phyloP scores from a whole-genome alignment of 1,284 basidiomycete genomes.

The Exsudoporus floridanus region DNA sequence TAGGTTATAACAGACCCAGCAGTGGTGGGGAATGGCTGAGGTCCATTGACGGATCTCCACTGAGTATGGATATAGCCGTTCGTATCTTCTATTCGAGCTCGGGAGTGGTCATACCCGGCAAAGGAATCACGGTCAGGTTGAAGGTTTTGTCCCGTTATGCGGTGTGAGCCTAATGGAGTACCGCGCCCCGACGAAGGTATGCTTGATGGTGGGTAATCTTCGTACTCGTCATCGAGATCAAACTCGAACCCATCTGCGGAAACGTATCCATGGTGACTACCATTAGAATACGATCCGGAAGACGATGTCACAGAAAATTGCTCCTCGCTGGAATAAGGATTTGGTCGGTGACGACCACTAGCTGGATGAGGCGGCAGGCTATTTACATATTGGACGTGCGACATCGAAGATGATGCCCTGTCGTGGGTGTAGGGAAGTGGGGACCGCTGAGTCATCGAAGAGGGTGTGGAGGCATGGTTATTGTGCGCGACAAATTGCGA shows the following conservation, averaged over 20 bases:
- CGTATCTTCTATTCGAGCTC: slow-evolving; percentile 74
- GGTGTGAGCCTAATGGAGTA: slow-evolving; percentile 60
- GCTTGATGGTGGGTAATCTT: slow-evolving; percentile 63
- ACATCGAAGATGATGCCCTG: slow-evolving; percentile 42
- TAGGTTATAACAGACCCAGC: slow-evolving; percentile 15
- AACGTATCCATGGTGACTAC: slow-evolving; percentile 59
- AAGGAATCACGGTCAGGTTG: slow-evolving; percentile 54
- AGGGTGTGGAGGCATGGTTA: slow-evolving; percentile 28
- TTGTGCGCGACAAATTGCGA: slow-evolving; percentile 41
- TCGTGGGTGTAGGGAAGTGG: slow-evolving; percentile 43
- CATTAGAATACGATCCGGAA: slow-evolving; percentile 38
- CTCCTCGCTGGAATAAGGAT: slow-evolving; percentile 45
- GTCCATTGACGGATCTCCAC: slow-evolving; percentile 52
- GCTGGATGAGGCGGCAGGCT: slow-evolving; percentile 40
- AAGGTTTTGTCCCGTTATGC: slow-evolving; percentile 57
- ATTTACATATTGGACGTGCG: slow-evolving; percentile 31
- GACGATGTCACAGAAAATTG: slow-evolving; percentile 34
- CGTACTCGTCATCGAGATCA: slow-evolving; percentile 69
- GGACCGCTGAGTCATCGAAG: slow-evolving; percentile 29
- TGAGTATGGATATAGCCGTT: slow-evolving; percentile 63
- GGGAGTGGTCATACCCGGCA: slow-evolving; percentile 50
- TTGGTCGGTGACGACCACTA: slow-evolving; percentile 39
- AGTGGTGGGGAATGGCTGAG: slow-evolving; percentile 30
- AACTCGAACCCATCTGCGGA: slow-evolving; percentile 64
- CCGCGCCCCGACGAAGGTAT: slow-evolving; percentile 62